These are phyloP conservation scores for Chlamydomonas sp. DNA, from an alignment of 139 green algal species.

Conservation along the genomic window DNA sequence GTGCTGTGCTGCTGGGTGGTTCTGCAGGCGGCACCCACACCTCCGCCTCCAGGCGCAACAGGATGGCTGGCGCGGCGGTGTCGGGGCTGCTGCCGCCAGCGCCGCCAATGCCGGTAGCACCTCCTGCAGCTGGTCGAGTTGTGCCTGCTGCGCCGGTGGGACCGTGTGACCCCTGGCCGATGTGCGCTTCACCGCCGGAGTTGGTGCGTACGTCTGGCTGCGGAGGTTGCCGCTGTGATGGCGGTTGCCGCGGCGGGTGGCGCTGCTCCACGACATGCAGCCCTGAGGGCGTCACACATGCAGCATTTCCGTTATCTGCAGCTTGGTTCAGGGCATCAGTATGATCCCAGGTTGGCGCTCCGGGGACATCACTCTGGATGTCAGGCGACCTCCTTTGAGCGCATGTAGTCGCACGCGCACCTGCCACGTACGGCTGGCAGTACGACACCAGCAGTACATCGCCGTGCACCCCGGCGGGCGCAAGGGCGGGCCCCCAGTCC, in stretches of 20 bases:
- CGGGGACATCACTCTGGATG: too few relatives aligned
- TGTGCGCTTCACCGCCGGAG: too few relatives aligned
- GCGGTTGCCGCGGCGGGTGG: neutral
- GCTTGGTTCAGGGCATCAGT: too few relatives aligned
- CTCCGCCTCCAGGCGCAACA: conserved; percentile 2
- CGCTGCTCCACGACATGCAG: conserved; percentile 33
- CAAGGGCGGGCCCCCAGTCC: conserved; percentile 87
- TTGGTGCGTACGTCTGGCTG: too few relatives aligned
- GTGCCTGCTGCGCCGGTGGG: neutral
- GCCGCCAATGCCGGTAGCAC: neutral
- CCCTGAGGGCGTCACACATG: neutral
- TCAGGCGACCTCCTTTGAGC: too few relatives aligned
- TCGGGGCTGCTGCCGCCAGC: neutral
- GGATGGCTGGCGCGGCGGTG: neutral
- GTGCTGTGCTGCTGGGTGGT: neutral
- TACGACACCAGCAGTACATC: conserved; percentile 58
- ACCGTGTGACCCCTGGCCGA: too few relatives aligned
- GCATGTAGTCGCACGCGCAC: conserved; percentile 6
- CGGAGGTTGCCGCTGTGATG: neutral
- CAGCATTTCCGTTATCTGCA: too few relatives aligned
- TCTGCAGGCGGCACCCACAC: conserved; percentile 6
- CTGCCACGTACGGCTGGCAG: conserved; percentile 38
- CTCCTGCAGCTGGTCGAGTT: neutral
- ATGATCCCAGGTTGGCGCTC: too few relatives aligned
- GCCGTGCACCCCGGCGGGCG: conserved; percentile 70